phyloP scores from a whole-genome alignment of 805 yeast species.

The Starmera amethionina region DNA sequence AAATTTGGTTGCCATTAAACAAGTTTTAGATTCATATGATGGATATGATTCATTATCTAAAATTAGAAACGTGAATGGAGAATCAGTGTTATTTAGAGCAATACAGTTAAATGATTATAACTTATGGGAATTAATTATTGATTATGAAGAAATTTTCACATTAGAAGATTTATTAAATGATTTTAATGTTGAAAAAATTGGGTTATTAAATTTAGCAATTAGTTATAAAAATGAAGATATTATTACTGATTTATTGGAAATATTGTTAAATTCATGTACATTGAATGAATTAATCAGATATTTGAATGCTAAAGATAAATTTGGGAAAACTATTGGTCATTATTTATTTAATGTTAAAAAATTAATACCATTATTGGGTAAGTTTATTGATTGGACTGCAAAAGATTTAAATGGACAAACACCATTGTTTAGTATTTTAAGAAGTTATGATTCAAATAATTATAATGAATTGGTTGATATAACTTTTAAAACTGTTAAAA shows the following conservation, averaged over 20 bases:
- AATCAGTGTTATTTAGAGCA: slow-evolving; percentile 60
- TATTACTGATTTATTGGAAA: slow-evolving; percentile 34
- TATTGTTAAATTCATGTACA: slow-evolving; percentile 33
- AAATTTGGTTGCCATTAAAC: slow-evolving; percentile 16
- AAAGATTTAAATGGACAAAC: slow-evolving; percentile 64
- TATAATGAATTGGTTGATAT: slow-evolving; percentile 40
- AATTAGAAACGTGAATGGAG: slow-evolving; percentile 47
- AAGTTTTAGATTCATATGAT: slow-evolving; percentile 18
- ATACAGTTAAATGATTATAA: slow-evolving; percentile 36
- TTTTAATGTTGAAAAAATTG: slow-evolving; percentile 40
- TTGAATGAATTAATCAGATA: slow-evolving; percentile 37
- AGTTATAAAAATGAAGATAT: slow-evolving; percentile 39
- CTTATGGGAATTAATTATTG: slow-evolving; percentile 38
- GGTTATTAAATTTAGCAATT: slow-evolving; percentile 54
- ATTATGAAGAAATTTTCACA: slow-evolving; percentile 39
- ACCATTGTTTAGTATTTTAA: slow-evolving; percentile 63
- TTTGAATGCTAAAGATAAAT: slow-evolving; percentile 38
- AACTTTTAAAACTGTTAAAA: slow-evolving; percentile 34
- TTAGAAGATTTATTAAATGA: slow-evolving; percentile 64
- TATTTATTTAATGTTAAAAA: slow-evolving; percentile 49
- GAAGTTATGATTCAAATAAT: slow-evolving; percentile 71
- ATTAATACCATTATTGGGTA: slow-evolving; percentile 45
- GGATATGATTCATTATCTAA: slow-evolving; percentile 17
- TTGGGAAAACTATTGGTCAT: slow-evolving; percentile 63
- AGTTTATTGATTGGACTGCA: slow-evolving; percentile 55